Base-by-base conservation (phyloP, 164 flowering plant species). In the Chimonanthus salicifolius region DNA sequence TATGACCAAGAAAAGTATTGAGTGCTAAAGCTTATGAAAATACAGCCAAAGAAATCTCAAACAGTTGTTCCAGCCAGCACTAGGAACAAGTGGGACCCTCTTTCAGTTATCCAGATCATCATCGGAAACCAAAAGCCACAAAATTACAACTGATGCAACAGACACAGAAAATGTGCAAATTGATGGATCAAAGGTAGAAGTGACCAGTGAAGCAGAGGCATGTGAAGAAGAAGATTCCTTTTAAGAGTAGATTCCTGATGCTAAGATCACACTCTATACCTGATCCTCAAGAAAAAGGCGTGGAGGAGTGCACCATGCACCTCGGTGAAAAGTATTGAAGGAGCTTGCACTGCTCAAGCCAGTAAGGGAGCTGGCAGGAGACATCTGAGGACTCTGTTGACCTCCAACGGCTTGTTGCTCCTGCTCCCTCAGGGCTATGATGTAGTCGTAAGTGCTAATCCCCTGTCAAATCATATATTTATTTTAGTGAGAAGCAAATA, bases 221-320 rank as follows among this genome's bases (percentile, higher is more conserved):
- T n/a, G 66, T 8, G 33, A 4, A 10, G 33, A 63, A 6, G 44
- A 33, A 33, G 33, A 33, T 33, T 33, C 33, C 33, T 33, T 33
- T 33, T 33, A 33, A 33, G 33, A 33, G 33, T 33, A 45, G 13
- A 66, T 66, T 66, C 49, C 47, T 44, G 69, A 3, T 45, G 45
- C 6, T 66, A 66, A 66, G 62, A 5, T 65, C 44, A 43, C 20
- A 70, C 5, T 48, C 33, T 48, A 64, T 85, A 96, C 99, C 98
- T 96, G 98, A 85, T 96, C 99, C 79, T 94, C 98, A 47, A 94
- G 88, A 81, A 96, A 91, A 62, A 96, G 80, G 47, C 97, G 90
- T 47, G 99, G 99, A 46, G 99, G 98, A n/a, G 99, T 96, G 72
- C 99, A 96, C 98, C 98, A 96, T 62, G 98, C 97, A 49, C 88